phyloP scores from a whole-genome alignment of 1,284 basidiomycete genomes.

The Ceratobasidium sp. region DNA sequence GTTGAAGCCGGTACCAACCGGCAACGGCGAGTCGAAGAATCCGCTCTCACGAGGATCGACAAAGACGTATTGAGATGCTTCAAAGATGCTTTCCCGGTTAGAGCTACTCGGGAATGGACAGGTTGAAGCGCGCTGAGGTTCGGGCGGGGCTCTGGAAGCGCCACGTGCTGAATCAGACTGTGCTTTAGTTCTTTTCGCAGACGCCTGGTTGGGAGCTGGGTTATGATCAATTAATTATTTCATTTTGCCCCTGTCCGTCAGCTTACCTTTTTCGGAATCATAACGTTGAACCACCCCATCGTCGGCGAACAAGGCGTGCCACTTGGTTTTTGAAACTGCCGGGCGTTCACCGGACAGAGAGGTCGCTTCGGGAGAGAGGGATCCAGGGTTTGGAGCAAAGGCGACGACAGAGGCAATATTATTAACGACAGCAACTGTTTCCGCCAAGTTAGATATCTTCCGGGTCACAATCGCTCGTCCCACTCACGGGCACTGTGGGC shows the following conservation, averaged over 20 bases:
- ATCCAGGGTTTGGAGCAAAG: slow-evolving; percentile 29
- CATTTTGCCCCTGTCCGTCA: too few species aligned
- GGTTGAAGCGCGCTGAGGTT: neutral
- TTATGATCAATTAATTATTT: too few species aligned
- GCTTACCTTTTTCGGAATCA: neutral
- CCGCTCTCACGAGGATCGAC: neutral
- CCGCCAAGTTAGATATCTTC: neutral
- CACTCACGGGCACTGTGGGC: slow-evolving; percentile 21
- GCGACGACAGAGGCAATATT: slow-evolving; percentile 16
- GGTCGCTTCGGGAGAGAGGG: neutral
- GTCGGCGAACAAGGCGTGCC: slow-evolving; percentile 8
- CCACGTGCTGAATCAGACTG: neutral
- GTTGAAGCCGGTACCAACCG: neutral
- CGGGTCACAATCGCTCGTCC: neutral
- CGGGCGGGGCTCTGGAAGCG: neutral
- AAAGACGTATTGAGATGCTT: slow-evolving; percentile 2
- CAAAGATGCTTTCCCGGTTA: neutral
- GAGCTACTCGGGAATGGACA: neutral
- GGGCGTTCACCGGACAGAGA: neutral
- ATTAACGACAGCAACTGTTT: slow-evolving; percentile 12
- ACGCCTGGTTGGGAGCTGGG: too few species aligned
- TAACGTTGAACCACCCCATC: neutral
- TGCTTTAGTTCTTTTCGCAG: too few species aligned
- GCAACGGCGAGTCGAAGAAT: slow-evolving; percentile 4
- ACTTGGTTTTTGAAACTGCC: neutral